Percentiles rank a stretch among this genome's conserved stretches.
These are phyloP conservation scores for Boletus reticuloceps DNA, from an alignment of 768 basidiomycete species.

Conservation along the genomic window DNA sequence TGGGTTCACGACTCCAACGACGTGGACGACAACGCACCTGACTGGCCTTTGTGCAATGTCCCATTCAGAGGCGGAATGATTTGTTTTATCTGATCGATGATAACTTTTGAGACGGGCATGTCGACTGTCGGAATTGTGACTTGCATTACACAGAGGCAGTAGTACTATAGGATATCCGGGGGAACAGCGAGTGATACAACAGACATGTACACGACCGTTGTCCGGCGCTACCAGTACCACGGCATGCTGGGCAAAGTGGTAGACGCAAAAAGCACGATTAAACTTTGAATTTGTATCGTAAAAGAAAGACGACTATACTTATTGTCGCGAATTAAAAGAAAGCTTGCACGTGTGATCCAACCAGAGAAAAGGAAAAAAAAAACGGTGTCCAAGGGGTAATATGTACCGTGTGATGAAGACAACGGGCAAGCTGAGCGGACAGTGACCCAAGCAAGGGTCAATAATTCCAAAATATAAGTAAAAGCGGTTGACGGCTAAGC, in stretches of 20 bases:
- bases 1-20: not conserved
- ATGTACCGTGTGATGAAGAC: constrained; percentile 19
- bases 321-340: constrained; percentile 1
- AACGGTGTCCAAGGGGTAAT: constrained; percentile 26
- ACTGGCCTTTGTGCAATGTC: constrained; percentile 92
- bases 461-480: constrained; percentile 36
- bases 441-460: constrained; percentile 21
- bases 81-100: constrained; percentile 71
- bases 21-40: constrained; percentile 47
- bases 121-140: not conserved
- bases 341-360: constrained; percentile 15
- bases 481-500: not conserved
- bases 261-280: constrained; percentile 25
- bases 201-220: constrained; percentile 21
- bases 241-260: not conserved
- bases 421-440: not conserved
- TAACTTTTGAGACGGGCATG: constrained; percentile 61
- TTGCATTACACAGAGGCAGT: not conserved
- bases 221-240: constrained; percentile 10
- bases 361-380: not conserved
- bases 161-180: constrained; percentile 19
- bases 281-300: constrained; percentile 23
- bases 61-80: constrained; percentile 90
- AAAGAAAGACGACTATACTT: constrained; percentile 1
- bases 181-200: constrained; percentile 24